A percentile compares a stretch with the other conserved stretches of the same genome.
phyloP scores from a whole-genome alignment of 2,329 filamentous ascomycete species.

The Amauroascus verrucosus region DNA sequence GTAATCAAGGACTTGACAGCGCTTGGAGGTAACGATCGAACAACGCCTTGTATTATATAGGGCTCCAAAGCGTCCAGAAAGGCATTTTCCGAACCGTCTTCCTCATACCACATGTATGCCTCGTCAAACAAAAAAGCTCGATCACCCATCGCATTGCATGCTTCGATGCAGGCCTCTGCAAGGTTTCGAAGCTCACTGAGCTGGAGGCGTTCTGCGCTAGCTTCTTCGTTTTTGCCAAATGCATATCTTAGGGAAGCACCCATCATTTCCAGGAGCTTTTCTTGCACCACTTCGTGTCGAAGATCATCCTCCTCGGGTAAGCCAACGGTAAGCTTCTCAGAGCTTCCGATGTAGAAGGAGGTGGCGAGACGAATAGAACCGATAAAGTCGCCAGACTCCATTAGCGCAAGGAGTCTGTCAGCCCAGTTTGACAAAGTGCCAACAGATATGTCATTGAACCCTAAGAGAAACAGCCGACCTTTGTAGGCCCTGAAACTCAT shows the following conservation, averaged over 20 bases:
- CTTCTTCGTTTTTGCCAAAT: slow-evolving; percentile 54
- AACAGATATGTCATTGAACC: slow-evolving; percentile 87
- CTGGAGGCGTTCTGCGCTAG: slow-evolving; percentile 41
- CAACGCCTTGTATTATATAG: slow-evolving; percentile 68
- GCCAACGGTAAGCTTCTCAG: slow-evolving; percentile 90
- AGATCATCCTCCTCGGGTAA: slow-evolving; percentile 70
- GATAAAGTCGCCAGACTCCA: slow-evolving; percentile 95
- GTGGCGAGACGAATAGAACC: slow-evolving; percentile 83
- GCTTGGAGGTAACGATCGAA: slow-evolving; percentile 65
- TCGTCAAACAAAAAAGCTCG: slow-evolving; percentile 81
- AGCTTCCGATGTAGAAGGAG: slow-evolving; percentile 79
- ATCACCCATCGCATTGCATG: slow-evolving; percentile 68
- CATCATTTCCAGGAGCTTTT: slow-evolving; percentile 89
- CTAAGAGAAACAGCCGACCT: slow-evolving; percentile 78
- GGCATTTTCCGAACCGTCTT: slow-evolving; percentile 58
- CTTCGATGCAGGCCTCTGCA: slow-evolving; percentile 70
- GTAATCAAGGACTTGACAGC: slow-evolving; percentile 78
- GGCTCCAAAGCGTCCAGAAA: slow-evolving; percentile 85
- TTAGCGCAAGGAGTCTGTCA: slow-evolving; percentile 79
- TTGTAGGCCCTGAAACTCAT: slow-evolving; percentile 98
- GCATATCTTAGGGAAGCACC: slow-evolving; percentile 81
- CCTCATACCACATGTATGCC: slow-evolving; percentile 82
- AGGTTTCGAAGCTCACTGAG: slow-evolving; percentile 62
- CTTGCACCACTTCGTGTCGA: slow-evolving; percentile 71
- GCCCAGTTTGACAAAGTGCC: slow-evolving; percentile 95